Conservation (phyloP, 352 stramenopile species). For the Phytopythium cucurbitacearum region DNA sequence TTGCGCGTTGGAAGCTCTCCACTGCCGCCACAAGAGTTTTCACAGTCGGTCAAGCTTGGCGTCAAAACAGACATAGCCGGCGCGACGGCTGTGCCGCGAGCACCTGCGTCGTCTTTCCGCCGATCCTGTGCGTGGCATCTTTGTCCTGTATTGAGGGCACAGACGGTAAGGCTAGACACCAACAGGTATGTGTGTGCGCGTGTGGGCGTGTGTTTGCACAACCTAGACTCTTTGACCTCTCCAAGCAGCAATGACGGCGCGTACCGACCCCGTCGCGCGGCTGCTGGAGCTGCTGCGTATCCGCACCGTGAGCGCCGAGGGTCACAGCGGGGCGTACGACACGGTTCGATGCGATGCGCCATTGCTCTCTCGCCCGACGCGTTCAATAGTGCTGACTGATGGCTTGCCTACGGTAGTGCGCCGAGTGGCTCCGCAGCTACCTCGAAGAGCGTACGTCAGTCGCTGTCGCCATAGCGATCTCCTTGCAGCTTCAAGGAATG, state of each 20-base stretch:
- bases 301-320: slow-evolving; percentile 71
- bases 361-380: neutral
- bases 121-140: no score
- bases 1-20: no score
- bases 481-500: neutral
- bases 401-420: slow-evolving; percentile 26
- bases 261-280: slow-evolving; percentile 34
- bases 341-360: slow-evolving; percentile 18
- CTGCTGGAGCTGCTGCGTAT: slow-evolving; percentile 80
- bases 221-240: no score
- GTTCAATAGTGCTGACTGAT: neutral
- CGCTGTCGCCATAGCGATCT: neutral
- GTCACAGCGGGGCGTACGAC: slow-evolving; percentile 59
- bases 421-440: slow-evolving; percentile 52
- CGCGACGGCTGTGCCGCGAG: no score
- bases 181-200: slow-evolving; percentile 1
- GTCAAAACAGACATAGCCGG: no score
- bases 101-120: no score
- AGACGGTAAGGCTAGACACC: neutral
- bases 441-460: slow-evolving; percentile 35
- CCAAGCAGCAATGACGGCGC: slow-evolving; percentile 8
- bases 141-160: no score
- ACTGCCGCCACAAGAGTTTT: no score
- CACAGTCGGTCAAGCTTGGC: no score
- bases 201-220: slow-evolving; percentile 7